These are phyloP conservation scores for Ceriops decandra DNA, from an alignment of 345 rosid genomes.

Conservation along the genomic window DNA sequence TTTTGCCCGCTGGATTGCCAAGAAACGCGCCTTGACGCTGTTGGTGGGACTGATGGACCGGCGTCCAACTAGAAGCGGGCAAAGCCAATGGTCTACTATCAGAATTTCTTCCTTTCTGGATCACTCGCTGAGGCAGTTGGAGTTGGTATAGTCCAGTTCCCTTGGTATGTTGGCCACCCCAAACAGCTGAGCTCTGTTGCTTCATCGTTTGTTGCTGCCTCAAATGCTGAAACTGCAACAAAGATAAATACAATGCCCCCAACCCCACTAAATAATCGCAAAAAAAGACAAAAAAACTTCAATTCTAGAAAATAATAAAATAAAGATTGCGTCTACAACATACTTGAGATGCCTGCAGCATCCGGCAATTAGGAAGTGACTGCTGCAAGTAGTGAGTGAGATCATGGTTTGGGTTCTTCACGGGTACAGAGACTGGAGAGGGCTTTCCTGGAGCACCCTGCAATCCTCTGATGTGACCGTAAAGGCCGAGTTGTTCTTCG, in stretches of 20 bases:
- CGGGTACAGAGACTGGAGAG: constrained; percentile 29
- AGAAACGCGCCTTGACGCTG: constrained; percentile 38
- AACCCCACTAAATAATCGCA: neutral
- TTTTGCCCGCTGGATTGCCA: constrained; percentile 41
- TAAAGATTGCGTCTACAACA: neutral
- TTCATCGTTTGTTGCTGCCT: constrained; percentile 53
- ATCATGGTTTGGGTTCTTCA: constrained; percentile 28
- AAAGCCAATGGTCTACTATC: constrained; percentile 25
- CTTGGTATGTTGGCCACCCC: constrained; percentile 29
- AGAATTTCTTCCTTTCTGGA: constrained; percentile 8
- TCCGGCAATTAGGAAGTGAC: constrained; percentile 42
- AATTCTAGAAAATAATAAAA: too few relatives aligned
- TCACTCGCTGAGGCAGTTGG: constrained; percentile 10
- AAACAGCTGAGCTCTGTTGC: constrained; percentile 22
- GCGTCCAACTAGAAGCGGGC: constrained; percentile 58
- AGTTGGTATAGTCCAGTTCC: constrained; percentile 17
- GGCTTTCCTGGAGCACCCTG: constrained; percentile 25
- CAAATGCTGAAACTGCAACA: constrained; percentile 49
- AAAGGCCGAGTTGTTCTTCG: neutral
- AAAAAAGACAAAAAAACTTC: neutral
- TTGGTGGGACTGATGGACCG: constrained; percentile 36
- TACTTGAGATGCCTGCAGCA: constrained; percentile 57
- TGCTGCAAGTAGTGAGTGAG: constrained; percentile 26
- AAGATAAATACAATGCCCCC: neutral
- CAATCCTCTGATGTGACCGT: constrained; percentile 25